Evolutionary conservation across 1,139 yeast species (phyloP).

Genomic region (Trichomonascaceae sp.): DNA sequence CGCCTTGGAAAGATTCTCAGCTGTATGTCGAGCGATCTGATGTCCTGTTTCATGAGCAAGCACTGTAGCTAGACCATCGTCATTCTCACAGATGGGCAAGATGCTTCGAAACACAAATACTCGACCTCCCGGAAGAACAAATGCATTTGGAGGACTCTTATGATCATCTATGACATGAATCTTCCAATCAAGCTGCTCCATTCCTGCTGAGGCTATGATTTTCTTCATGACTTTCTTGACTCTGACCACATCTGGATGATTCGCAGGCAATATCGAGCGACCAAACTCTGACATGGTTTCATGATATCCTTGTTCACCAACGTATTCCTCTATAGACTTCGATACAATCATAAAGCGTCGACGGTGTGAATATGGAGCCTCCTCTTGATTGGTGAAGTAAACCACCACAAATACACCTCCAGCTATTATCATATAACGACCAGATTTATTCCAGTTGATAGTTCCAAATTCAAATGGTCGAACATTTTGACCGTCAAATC

Average conservation of each 20-base stretch:
- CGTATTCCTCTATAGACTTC: constrained; percentile 52
- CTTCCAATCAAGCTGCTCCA: constrained; percentile 57
- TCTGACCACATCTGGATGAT: constrained; percentile 40
- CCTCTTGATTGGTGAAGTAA: constrained; percentile 60
- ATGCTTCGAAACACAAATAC: constrained; percentile 84
- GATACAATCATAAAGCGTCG: constrained; percentile 69
- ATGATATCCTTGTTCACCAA: constrained; percentile 66
- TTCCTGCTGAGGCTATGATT: constrained; percentile 41
- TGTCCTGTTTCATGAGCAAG: constrained; percentile 90
- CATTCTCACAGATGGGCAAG: constrained; percentile 69
- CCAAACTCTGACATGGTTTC: constrained; percentile 44
- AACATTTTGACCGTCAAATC: constrained; percentile 5
- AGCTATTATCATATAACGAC: not conserved
- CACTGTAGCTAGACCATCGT: constrained; percentile 91
- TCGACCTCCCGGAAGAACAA: constrained; percentile 92
- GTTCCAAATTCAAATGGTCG: not conserved
- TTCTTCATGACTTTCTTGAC: constrained; percentile 58
- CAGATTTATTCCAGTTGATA: constrained; percentile 8
- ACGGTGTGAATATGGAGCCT: constrained; percentile 80
- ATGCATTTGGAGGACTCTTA: constrained; percentile 80
- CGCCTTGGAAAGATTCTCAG: constrained; percentile 55
- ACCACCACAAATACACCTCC: constrained; percentile 36
- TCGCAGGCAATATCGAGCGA: constrained; percentile 33
- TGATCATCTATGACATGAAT: constrained; percentile 76
- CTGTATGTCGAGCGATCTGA: constrained; percentile 86